Evolutionary conservation across 805 yeast genomes (phyloP), one percentile per base, ranked within the genome.

Genomic region (Yamadazyma takamatsuzukensis): DNA sequence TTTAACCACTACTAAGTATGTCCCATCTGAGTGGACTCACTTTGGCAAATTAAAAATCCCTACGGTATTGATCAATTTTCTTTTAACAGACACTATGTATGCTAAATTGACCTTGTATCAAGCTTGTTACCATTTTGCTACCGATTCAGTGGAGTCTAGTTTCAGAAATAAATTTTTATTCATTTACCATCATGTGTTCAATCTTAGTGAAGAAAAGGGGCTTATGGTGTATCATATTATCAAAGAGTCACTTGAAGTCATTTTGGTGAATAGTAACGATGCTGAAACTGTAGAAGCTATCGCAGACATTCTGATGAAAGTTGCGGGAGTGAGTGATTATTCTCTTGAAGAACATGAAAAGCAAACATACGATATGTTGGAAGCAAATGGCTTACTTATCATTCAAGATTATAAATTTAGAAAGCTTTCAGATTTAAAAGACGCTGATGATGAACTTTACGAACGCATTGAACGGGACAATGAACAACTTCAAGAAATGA

Each of bases 221-320:
- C 37, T 49, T 19, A 40, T 46, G 30, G 45, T 63, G 9, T 59
- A 51, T 33, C 67, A 64, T 37, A 49, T 63, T 9, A 34, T 65
- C 12, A 54, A 48, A 29, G 37, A 38, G 2, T 50, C 54, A 6
- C 43, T 64, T 21, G 52, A 59, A 27, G 37, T 43, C 5, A 49
- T 47, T 10, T 44, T 65, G 29, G 45, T 58, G 10, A 53, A 46
- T 13, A 50, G 59, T 8, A 50, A 44, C 6, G 49, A 61, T 11
- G 40, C 48, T 18, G 61, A 55, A 5, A 32, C 43, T 5, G 56
- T 60, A 14, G 47, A 49, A 19, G 49, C 45, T 8, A 52, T 60
- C 9, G 48, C 66, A 4, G 51, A 48, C 4, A 49, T 64, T 10
- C 45, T 56, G 31, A 39, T 40, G 10, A 39, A 36, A 6, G 48